Evolutionary conservation across 2,329 filamentous ascomycete genomes (phyloP).

Genomic region (Cordyceps pruinosa): DNA sequence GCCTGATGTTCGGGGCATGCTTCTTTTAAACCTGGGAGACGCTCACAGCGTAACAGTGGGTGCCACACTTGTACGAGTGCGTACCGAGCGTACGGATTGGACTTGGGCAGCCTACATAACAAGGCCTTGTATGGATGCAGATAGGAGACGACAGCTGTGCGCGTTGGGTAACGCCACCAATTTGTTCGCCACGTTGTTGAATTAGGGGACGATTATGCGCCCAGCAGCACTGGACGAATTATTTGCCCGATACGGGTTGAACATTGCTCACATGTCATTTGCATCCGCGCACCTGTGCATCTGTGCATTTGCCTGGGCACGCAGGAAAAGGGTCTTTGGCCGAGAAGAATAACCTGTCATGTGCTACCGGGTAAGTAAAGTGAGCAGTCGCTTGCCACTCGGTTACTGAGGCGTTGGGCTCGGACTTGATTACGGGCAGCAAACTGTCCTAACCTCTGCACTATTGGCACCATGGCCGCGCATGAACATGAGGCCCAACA

Average conservation of each 20-base stretch:
- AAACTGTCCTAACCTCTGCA: neutral
- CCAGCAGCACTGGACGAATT: neutral
- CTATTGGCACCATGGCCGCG: neutral
- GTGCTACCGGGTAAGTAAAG: conserved; percentile 7
- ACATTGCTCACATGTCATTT: neutral
- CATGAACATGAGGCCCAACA: neutral
- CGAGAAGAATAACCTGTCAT: neutral
- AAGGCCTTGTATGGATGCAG: neutral
- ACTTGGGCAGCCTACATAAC: neutral
- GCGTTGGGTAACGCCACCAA: conserved; percentile 1
- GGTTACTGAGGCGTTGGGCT: conserved; percentile 2
- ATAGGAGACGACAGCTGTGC: neutral
- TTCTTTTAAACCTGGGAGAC: neutral
- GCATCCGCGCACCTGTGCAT: no score
- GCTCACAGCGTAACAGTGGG: neutral
- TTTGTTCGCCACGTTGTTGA: neutral
- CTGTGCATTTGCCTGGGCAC: neutral
- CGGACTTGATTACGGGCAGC: neutral
- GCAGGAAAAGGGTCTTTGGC: neutral
- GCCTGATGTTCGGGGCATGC: neutral
- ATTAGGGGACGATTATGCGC: neutral
- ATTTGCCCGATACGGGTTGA: neutral
- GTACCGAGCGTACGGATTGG: neutral
- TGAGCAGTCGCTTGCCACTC: conserved; percentile 7
- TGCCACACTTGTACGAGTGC: conserved; percentile 1